Conservation (phyloP, 257 asterid genomes). For the Rubia yunnanensis region DNA sequence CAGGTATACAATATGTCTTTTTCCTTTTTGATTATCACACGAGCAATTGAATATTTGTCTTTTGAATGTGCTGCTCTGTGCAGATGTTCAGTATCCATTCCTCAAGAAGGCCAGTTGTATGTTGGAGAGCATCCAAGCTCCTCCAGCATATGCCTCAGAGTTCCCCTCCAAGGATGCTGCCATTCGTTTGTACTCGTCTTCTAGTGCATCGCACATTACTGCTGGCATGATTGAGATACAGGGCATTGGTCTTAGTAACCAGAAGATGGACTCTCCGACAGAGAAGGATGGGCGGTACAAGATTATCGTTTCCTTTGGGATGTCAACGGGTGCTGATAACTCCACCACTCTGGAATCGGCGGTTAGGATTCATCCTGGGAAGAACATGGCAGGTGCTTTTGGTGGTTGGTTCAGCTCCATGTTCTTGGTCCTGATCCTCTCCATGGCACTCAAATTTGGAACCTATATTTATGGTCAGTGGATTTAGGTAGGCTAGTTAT, state of each 20-base stretch:
- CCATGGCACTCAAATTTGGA: constrained; percentile 58
- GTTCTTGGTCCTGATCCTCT: constrained; percentile 45
- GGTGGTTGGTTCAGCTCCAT: constrained; percentile 49
- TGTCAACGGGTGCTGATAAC: constrained; percentile 39
- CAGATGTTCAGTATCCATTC: constrained; percentile 53
- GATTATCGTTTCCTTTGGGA: constrained; percentile 54
- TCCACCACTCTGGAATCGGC: constrained; percentile 46
- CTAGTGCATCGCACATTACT: constrained; percentile 53
- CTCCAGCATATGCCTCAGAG: constrained; percentile 88
- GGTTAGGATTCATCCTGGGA: constrained; percentile 43
- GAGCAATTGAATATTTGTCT: not conserved
- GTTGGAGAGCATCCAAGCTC: constrained; percentile 78
- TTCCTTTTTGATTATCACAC: not conserved
- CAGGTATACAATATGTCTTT: constrained; percentile 33
- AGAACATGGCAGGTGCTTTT: constrained; percentile 28
- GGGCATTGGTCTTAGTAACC: constrained; percentile 14
- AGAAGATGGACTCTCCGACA: constrained; percentile 22
- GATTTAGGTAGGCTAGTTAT: not conserved
- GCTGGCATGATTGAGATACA: constrained; percentile 67
- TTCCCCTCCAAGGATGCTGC: constrained; percentile 54
- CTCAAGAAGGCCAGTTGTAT: constrained; percentile 60
- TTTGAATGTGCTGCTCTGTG: not conserved
- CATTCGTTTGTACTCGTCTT: constrained; percentile 41
- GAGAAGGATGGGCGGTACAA: constrained; percentile 49
- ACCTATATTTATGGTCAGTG: constrained; percentile 39